Conservation (phyloP, 116 monocot genomes). For the Dioscorea cayenensis region DNA sequence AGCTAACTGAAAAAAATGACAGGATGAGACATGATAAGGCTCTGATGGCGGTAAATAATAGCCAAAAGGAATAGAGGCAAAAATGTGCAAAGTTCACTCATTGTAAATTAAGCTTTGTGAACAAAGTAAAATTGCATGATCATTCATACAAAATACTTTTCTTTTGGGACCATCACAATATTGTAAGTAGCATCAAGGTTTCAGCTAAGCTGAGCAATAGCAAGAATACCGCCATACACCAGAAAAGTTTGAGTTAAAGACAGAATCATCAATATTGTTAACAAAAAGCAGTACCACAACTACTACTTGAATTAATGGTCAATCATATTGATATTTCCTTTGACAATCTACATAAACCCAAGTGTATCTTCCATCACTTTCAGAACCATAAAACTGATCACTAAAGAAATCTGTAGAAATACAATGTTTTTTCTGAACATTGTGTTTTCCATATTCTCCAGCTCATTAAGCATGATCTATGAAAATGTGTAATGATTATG, state of each 20-base stretch:
- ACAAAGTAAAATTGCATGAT: too few species aligned
- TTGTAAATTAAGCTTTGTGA: not conserved
- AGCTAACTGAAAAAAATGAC: conserved; percentile 12
- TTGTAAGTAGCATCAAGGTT: not conserved
- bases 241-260: not conserved
- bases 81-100: not conserved
- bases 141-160: not conserved
- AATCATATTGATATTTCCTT: not conserved
- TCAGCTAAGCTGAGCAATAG: not conserved
- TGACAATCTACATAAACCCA: not conserved
- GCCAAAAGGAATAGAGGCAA: not conserved
- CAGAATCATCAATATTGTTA: too few species aligned
- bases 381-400: not conserved
- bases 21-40: too few species aligned
- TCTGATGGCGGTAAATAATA: too few species aligned
- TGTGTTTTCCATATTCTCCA: conserved; percentile 3
- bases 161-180: not conserved
- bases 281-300: too few species aligned
- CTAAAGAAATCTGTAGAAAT: conserved; percentile 12
- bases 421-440: conserved; percentile 11
- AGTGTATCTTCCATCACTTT: conserved; percentile 1
- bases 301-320: too few species aligned
- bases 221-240: not conserved
- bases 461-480: conserved; percentile 8
- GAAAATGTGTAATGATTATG: conserved; percentile 1